Conservation (phyloP, 2,329 filamentous ascomycete genomes). For the Bipolaris gigantea region DNA sequence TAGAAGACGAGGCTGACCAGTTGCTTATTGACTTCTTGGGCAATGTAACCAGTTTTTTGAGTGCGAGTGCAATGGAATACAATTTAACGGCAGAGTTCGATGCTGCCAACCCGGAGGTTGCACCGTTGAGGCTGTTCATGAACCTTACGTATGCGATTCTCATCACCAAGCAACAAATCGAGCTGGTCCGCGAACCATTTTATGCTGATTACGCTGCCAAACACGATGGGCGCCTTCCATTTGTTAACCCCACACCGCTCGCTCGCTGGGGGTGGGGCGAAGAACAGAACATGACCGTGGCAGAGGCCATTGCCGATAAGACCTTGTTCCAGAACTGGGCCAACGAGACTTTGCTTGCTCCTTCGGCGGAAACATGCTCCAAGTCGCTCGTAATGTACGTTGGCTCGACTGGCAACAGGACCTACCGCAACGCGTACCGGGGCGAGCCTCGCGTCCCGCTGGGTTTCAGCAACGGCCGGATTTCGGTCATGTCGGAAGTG, state of each 20-base stretch:
- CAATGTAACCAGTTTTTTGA: slow-evolving; percentile 50
- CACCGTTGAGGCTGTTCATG: slow-evolving; percentile 44
- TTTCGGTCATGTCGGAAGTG: slow-evolving; percentile 53
- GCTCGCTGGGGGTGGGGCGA: slow-evolving; percentile 54
- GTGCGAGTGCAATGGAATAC: slow-evolving; percentile 42
- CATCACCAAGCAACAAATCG: slow-evolving; percentile 53
- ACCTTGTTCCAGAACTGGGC: slow-evolving; percentile 55
- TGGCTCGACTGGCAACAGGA: slow-evolving; percentile 43
- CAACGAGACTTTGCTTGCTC: slow-evolving; percentile 49
- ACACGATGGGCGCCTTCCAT: slow-evolving; percentile 51
- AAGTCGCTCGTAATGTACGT: slow-evolving; percentile 55
- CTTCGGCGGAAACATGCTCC: slow-evolving; percentile 52
- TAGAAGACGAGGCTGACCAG: slow-evolving; percentile 37
- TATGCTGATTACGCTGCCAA: slow-evolving; percentile 54
- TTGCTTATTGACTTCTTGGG: slow-evolving; percentile 49
- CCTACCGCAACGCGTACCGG: slow-evolving; percentile 51
- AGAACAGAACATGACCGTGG: slow-evolving; percentile 42
- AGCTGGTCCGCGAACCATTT: slow-evolving; percentile 53
- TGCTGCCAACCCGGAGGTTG: slow-evolving; percentile 35
- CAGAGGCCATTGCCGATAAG: slow-evolving; percentile 54
- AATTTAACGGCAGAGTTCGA: slow-evolving; percentile 45
- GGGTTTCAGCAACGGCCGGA: slow-evolving; percentile 53
- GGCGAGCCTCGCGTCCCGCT: slow-evolving; percentile 50
- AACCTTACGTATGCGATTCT: slow-evolving; percentile 52
- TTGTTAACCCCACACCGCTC: slow-evolving; percentile 54